Conservation (phyloP, 2,329 filamentous ascomycete species). For the Fusarium falciforme region DNA sequence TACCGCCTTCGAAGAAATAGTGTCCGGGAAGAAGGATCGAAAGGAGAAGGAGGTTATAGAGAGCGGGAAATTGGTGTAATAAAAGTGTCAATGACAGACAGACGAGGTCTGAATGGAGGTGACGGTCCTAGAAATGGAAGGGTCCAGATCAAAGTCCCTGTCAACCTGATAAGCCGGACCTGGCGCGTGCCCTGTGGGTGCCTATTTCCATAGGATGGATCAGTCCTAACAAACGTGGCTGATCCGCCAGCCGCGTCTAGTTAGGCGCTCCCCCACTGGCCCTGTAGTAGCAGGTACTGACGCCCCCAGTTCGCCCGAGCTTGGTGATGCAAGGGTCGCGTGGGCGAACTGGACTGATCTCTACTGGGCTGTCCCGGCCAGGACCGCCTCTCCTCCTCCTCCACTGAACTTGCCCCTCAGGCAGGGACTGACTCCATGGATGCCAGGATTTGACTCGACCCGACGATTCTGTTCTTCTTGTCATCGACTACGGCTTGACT, state of each 20-base stretch:
- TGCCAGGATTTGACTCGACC: constrained; percentile 20
- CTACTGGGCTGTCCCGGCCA: neutral
- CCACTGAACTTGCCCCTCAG: constrained; percentile 32
- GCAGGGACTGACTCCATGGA: constrained; percentile 15
- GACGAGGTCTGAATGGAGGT: neutral
- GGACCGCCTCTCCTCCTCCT: constrained; percentile 2
- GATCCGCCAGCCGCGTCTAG: neutral
- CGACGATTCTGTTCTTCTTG: neutral
- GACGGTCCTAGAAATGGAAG: constrained; percentile 2
- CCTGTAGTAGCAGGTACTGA: neutral
- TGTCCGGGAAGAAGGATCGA: neutral
- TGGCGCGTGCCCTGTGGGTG: constrained; percentile 18
- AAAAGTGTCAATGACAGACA: constrained; percentile 12
- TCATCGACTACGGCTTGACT: neutral
- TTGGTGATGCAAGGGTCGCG: constrained; percentile 34
- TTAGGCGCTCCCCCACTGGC: constrained; percentile 1
- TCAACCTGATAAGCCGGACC: constrained; percentile 30
- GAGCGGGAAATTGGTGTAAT: neutral
- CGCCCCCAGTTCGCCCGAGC: neutral
- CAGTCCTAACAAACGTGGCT: neutral
- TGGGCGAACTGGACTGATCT: constrained; percentile 23
- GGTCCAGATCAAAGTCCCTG: constrained; percentile 28
- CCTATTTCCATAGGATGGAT: neutral
- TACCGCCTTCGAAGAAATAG: constrained; percentile 15
- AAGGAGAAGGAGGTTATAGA: neutral